Conservation (phyloP, 164 flowering plant species). For the Tetrastigma voinierianum region DNA sequence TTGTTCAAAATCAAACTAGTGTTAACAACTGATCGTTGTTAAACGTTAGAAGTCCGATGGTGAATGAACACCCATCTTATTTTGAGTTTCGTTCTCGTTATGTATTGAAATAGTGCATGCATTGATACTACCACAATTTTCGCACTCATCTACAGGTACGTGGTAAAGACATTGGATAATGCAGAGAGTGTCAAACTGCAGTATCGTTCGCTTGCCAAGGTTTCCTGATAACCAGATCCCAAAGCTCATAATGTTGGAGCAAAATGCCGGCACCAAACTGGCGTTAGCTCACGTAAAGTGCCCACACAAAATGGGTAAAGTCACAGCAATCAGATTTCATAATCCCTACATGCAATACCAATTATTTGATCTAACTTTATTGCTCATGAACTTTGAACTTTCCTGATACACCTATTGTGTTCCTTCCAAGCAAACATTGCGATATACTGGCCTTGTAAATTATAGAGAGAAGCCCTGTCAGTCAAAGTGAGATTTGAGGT, state of each 20-base stretch:
- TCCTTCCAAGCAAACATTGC: background rate
- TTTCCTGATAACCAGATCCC: slow-evolving; percentile 49
- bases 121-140: too few species aligned
- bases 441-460: slow-evolving; percentile 14
- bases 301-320: background rate
- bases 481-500: background rate
- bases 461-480: slow-evolving; percentile 11
- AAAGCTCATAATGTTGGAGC: slow-evolving; percentile 31
- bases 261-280: slow-evolving; percentile 64
- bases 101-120: too few species aligned
- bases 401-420: background rate
- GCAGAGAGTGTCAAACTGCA: slow-evolving; percentile 96
- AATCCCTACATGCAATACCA: background rate
- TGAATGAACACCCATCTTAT: too few species aligned
- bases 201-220: slow-evolving; percentile 90
- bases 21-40: too few species aligned
- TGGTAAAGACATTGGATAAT: slow-evolving; percentile 92
- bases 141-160: slow-evolving; percentile 55
- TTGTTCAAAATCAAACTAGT: too few species aligned
- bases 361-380: slow-evolving; percentile 3
- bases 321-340: background rate
- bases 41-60: too few species aligned
- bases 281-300: slow-evolving; percentile 33
- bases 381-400: background rate
- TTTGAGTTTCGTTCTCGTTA: too few species aligned